These are phyloP conservation scores for Trametopsis cervina DNA, from an alignment of 768 basidiomycete genomes.

Conservation along the genomic window DNA sequence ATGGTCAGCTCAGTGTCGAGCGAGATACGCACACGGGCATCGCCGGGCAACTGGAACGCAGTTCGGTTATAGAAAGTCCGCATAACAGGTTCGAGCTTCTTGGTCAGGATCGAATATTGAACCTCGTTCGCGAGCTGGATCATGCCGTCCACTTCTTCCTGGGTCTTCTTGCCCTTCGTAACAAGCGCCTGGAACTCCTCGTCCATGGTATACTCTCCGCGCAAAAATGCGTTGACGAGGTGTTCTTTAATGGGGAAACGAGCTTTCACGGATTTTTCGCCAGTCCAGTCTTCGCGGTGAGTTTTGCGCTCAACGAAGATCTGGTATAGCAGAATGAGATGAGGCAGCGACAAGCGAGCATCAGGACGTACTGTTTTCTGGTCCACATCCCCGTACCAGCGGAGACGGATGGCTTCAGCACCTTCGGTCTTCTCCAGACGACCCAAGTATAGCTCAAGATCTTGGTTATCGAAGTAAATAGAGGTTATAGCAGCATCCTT, in stretches of 20 bases:
- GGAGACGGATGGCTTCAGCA: constrained; percentile 90
- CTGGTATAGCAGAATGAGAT: constrained; percentile 26
- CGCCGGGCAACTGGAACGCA: constrained; percentile 97
- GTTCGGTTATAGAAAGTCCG: constrained; percentile 98
- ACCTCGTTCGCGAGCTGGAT: constrained; percentile 96
- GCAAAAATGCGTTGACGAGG: constrained; percentile 84
- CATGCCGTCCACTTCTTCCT: constrained; percentile 88
- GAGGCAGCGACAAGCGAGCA: neutral
- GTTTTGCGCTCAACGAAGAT: constrained; percentile 89
- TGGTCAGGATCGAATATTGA: constrained; percentile 82
- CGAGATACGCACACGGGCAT: constrained; percentile 97
- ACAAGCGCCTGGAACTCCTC: constrained; percentile 83
- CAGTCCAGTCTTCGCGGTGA: constrained; percentile 98
- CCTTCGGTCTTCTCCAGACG: constrained; percentile 98
- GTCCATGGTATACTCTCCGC: constrained; percentile 90
- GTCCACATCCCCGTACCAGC: constrained; percentile 93
- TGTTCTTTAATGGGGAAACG: constrained; percentile 95
- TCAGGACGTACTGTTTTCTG: constrained; percentile 61
- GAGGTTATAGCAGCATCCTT: constrained; percentile 94
- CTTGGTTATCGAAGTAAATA: constrained; percentile 95
- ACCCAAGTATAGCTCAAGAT: constrained; percentile 93
- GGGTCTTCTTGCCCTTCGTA: constrained; percentile 87
- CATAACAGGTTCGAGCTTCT: constrained; percentile 83
- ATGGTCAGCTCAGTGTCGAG: constrained; percentile 95
- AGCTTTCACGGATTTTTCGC: constrained; percentile 97